phyloP scores from a whole-genome alignment of 2,329 filamentous ascomycete species.

The Huntiella moniliformis region DNA sequence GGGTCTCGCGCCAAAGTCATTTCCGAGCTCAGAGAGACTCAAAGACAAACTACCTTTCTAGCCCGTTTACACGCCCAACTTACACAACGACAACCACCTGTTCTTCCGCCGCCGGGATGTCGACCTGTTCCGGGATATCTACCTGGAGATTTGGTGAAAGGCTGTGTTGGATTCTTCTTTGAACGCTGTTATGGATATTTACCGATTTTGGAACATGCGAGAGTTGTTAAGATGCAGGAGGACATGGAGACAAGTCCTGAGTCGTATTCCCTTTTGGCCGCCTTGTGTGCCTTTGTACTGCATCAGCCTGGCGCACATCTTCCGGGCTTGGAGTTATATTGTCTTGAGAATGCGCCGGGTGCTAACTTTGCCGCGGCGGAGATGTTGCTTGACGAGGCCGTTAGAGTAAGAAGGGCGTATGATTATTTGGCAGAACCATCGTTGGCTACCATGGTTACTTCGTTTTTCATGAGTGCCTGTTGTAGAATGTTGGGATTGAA shows the following conservation, averaged over 20 bases:
- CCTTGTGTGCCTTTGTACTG: conserved; percentile 49
- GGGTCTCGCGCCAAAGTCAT: conserved; percentile 58
- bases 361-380: conserved; percentile 45
- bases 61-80: conserved; percentile 42
- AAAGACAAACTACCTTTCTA: conserved; percentile 45
- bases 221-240: conserved; percentile 37
- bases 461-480: conserved; percentile 58
- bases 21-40: conserved; percentile 50
- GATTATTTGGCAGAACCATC: conserved; percentile 40
- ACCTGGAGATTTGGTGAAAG: conserved; percentile 42
- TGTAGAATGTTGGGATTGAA: conserved; percentile 22
- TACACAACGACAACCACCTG: conserved; percentile 22
- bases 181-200: conserved; percentile 44
- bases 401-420: conserved; percentile 43
- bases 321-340: conserved; percentile 36
- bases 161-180: conserved; percentile 51
- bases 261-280: conserved; percentile 43
- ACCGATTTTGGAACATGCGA: conserved; percentile 40
- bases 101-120: conserved; percentile 20
- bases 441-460: conserved; percentile 46
- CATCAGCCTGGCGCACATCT: conserved; percentile 49
- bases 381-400: conserved; percentile 46
- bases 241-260: conserved; percentile 45
- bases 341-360: conserved; percentile 36
- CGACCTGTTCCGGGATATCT: conserved; percentile 40